Evolutionary conservation across 2,329 filamentous ascomycete genomes (phyloP).

Genomic region (Apiospora saccharicola): DNA sequence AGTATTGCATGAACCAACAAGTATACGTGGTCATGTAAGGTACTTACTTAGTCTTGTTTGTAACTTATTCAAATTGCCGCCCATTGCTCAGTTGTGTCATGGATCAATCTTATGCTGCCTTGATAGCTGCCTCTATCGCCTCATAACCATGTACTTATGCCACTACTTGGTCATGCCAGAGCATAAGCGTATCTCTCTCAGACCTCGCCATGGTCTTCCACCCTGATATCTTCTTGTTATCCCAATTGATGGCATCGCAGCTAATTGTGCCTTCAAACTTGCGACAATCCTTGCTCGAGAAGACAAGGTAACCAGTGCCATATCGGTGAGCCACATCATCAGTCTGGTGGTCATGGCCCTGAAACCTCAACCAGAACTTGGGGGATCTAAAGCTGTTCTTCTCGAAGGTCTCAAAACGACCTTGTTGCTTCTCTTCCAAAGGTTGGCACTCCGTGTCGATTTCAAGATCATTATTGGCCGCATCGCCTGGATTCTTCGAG

Average conservation of each 20-base stretch:
- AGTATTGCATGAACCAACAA: background rate
- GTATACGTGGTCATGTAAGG: background rate
- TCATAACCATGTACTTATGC: background rate
- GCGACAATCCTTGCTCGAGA: constrained; percentile 36
- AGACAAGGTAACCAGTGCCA: constrained; percentile 37
- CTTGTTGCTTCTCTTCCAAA: constrained; percentile 21
- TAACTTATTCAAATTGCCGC: background rate
- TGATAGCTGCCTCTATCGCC: too few relatives aligned
- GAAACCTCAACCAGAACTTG: constrained; percentile 38
- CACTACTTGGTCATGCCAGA: background rate
- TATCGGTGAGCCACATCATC: background rate
- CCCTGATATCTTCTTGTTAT: constrained; percentile 33
- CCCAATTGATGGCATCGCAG: constrained; percentile 33
- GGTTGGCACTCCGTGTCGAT: background rate
- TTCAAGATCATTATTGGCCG: constrained; percentile 25
- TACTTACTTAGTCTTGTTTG: too few relatives aligned
- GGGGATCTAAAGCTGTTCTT: constrained; percentile 37
- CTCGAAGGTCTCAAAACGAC: constrained; percentile 33
- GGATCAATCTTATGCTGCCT: too few relatives aligned
- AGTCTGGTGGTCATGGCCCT: constrained; percentile 23
- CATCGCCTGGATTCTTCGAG: background rate
- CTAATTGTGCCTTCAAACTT: constrained; percentile 36
- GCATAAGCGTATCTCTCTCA: constrained; percentile 25
- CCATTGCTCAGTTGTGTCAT: background rate
- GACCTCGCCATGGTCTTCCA: constrained; percentile 33